phyloP scores from a whole-genome alignment of 805 yeast species.

The Starmerella vitae region DNA sequence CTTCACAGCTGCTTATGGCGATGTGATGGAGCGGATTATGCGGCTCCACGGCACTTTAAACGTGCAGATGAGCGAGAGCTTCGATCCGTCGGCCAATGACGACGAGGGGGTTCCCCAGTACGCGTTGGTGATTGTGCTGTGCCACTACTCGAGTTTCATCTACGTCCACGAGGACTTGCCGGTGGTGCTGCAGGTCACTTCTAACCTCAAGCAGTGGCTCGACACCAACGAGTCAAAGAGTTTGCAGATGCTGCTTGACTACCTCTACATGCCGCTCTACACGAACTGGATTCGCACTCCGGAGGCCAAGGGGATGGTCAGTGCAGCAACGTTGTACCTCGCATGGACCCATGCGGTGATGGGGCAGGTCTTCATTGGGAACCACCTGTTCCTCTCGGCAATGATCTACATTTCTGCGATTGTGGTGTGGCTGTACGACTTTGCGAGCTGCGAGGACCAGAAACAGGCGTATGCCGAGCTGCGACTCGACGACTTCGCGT shows the following conservation, averaged over 20 bases:
- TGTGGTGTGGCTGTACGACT: slow-evolving; percentile 24
- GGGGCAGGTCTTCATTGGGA: slow-evolving; percentile 15
- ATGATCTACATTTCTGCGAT: slow-evolving; percentile 23
- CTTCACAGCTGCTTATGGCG: slow-evolving; percentile 22
- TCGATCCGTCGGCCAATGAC: slow-evolving; percentile 12
- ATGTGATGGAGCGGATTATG: slow-evolving; percentile 21
- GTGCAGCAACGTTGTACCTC: slow-evolving; percentile 21
- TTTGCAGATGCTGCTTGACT: slow-evolving; percentile 17
- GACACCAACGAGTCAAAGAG: slow-evolving; percentile 6
- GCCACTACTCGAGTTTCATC: slow-evolving; percentile 24
- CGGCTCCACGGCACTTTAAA: slow-evolving; percentile 14
- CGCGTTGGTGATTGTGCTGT: slow-evolving; percentile 19
- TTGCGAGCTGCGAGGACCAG: slow-evolving; percentile 6
- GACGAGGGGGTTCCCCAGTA: slow-evolving; percentile 21
- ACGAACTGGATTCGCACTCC: slow-evolving; percentile 22
- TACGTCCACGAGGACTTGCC: slow-evolving; percentile 25
- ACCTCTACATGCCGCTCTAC: slow-evolving; percentile 23
- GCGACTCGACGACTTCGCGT: slow-evolving; percentile 14
- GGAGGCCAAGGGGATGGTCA: slow-evolving; percentile 23
- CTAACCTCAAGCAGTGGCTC: slow-evolving; percentile 20
- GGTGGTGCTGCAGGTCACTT: slow-evolving; percentile 22
- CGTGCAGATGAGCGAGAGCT: slow-evolving; percentile 16
- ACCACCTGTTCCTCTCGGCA: slow-evolving; percentile 21
- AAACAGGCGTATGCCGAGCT: slow-evolving; percentile 1
- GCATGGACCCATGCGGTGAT: slow-evolving; percentile 21